Evolutionary conservation across 2,329 filamentous ascomycete genomes (phyloP).

Genomic region (Exophiala calicioides): DNA sequence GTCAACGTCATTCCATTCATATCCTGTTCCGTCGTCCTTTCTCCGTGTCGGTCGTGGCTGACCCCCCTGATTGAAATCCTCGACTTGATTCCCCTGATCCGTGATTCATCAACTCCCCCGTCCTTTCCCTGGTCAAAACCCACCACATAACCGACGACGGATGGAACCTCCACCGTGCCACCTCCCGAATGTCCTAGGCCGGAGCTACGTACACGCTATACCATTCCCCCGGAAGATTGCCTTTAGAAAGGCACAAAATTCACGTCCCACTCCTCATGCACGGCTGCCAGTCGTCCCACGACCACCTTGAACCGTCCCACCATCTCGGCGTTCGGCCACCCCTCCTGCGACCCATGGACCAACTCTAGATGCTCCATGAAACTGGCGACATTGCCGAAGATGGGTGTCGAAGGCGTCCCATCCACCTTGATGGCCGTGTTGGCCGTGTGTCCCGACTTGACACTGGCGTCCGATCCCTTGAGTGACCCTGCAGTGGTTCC

Average conservation of each 20-base stretch:
- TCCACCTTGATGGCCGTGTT: slow-evolving; percentile 6
- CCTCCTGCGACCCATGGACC: slow-evolving; percentile 38
- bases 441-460: slow-evolving; percentile 8
- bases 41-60: too few species aligned
- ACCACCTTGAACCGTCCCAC: slow-evolving; percentile 47
- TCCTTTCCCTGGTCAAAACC: neutral
- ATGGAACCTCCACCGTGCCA: too few species aligned
- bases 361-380: slow-evolving; percentile 48
- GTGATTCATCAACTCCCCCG: too few species aligned
- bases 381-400: slow-evolving; percentile 42
- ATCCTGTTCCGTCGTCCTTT: too few species aligned
- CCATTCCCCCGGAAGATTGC: too few species aligned
- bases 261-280: slow-evolving; percentile 48
- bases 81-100: too few species aligned
- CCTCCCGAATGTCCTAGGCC: too few species aligned
- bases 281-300: slow-evolving; percentile 40
- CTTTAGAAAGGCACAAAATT: slow-evolving; percentile 41
- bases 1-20: too few species aligned
- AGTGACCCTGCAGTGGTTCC: slow-evolving; percentile 1
- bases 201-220: too few species aligned
- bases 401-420: slow-evolving; percentile 30
- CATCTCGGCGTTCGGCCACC: slow-evolving; percentile 39
- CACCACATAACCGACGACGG: too few species aligned
- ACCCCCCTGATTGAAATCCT: too few species aligned
- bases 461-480: slow-evolving; percentile 10